Base-by-base conservation (phyloP, 1,139 yeast species). In the Diutina mesorugosa region DNA sequence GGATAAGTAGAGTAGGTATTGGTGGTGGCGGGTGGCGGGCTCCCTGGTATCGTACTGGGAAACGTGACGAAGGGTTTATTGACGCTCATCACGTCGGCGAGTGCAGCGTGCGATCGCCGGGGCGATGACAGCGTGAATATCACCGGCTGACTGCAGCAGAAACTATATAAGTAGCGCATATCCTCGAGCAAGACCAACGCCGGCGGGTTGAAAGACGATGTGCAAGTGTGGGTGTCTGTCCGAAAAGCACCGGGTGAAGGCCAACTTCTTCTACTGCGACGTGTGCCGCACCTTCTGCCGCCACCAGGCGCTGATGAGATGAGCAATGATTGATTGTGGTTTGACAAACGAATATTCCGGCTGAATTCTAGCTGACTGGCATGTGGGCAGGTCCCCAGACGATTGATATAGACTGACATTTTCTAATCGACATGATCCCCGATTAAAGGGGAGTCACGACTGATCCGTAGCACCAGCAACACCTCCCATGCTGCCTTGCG, bases 401-500 rank as follows among this genome's bases (percentile, higher is more conserved):
- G 7, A 41, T 41, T n/a, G 14, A 35, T 35, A 35, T 35, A 35
- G 41, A 35, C 41, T 6, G 41, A 10, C 9, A 9, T 32, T 35
- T 35, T 5, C 14, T 35, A 35, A 35, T 35, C 41, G 41, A 35
- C 41, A 35, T 35, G 4, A 21, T 16, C 16, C 18, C 47, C 18
- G 2, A 4, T 18, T 16, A 5, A 3, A 3, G 41, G 41, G 41
- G 41, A 35, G 5, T n/a, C 41, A 12, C 41, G 41, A 14, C 21
- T 8, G 58, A 85, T 84, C 60, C 79, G 74, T 66, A 84, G 77
- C 14, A 93, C 85, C 59, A 89, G 80, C 47, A 93, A 72, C n/a
- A 87, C 93, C 68, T 93, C 99, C 97, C 97, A 90, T 0, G 98
- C 98, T 0, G 97, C 97, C 64, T 87, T 88, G 57, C 97, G 74